Conservation (phyloP, 1,139 yeast species). For the Yarrowia galli region DNA sequence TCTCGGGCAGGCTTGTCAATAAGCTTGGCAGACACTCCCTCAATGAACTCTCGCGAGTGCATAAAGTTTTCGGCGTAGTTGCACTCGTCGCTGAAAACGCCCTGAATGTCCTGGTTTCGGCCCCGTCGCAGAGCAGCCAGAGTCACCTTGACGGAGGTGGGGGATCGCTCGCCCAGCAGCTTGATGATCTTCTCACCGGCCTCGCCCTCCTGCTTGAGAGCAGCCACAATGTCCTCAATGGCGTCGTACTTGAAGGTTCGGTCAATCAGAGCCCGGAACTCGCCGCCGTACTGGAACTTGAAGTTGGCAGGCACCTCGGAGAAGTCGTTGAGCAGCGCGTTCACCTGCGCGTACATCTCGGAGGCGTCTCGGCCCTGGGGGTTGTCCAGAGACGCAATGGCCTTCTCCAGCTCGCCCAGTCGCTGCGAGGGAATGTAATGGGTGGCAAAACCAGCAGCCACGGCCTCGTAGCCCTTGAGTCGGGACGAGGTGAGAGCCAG, state of each 20-base stretch:
- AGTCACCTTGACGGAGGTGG: slow-evolving; percentile 79
- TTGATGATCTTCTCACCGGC: slow-evolving; percentile 47
- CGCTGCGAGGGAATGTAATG: slow-evolving; percentile 79
- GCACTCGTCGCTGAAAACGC: slow-evolving; percentile 77
- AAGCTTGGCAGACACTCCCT: slow-evolving; percentile 78
- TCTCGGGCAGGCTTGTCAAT: slow-evolving; percentile 65
- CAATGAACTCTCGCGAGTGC: slow-evolving; percentile 68
- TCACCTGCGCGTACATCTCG: slow-evolving; percentile 66
- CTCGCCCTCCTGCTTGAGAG: slow-evolving; percentile 62
- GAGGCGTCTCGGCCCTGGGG: slow-evolving; percentile 42
- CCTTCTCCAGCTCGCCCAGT: slow-evolving; percentile 64
- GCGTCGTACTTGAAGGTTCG: slow-evolving; percentile 66
- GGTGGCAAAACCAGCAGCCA: slow-evolving; percentile 85
- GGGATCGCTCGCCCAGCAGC: slow-evolving; percentile 64
- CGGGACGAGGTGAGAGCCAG: slow-evolving; percentile 86
- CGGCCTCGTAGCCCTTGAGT: slow-evolving; percentile 77
- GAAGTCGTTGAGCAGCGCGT: slow-evolving; percentile 78
- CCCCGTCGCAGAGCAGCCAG: slow-evolving; percentile 74
- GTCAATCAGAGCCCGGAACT: slow-evolving; percentile 70
- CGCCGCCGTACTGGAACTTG: slow-evolving; percentile 63
- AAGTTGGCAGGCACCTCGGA: slow-evolving; percentile 71
- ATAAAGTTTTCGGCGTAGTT: slow-evolving; percentile 79
- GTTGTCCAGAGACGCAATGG: slow-evolving; percentile 61
- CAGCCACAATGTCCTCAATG: slow-evolving; percentile 67
- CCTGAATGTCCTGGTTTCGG: slow-evolving; percentile 62